Conservation (phyloP, 2,329 filamentous ascomycete species). For the Pseudogymnoascus sp. region DNA sequence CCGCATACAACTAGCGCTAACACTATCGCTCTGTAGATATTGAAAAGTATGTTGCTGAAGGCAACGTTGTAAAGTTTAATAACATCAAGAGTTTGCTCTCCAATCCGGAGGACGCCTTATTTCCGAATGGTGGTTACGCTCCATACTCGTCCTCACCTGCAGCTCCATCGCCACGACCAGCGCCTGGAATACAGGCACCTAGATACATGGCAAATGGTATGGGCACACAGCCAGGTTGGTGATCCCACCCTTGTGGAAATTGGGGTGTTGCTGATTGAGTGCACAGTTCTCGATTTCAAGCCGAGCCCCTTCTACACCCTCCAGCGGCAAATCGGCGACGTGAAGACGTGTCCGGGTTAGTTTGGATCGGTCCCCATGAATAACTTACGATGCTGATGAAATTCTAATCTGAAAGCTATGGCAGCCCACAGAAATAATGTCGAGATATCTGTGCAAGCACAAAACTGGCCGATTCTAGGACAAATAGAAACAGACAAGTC, state of each 20-base stretch:
- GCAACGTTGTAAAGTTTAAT: constrained; percentile 24
- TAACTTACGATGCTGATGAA: not conserved
- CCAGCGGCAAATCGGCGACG: constrained; percentile 55
- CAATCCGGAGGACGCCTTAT: constrained; percentile 19
- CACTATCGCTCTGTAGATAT: constrained; percentile 19
- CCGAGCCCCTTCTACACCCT: constrained; percentile 81
- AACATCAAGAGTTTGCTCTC: constrained; percentile 26
- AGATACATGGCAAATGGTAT: not conserved
- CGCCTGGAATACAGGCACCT: not conserved
- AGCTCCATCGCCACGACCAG: constrained; percentile 4
- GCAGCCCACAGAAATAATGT: constrained; percentile 38
- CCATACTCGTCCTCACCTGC: constrained; percentile 8
- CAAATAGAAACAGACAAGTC: constrained; percentile 23
- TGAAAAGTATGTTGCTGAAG: constrained; percentile 19
- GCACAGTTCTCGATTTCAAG: constrained; percentile 50
- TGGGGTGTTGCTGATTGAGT: not conserved
- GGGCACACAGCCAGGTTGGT: not conserved
- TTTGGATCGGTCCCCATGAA: constrained; percentile 16
- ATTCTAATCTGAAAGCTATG: constrained; percentile 27
- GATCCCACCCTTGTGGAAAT: not conserved
- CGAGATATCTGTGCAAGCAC: constrained; percentile 51
- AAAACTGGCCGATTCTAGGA: constrained; percentile 37
- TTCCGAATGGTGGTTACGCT: not conserved
- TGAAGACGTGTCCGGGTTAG: constrained; percentile 68
- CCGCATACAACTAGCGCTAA: constrained; percentile 6